Evolutionary conservation across 2,329 filamentous ascomycete genomes (phyloP).

Genomic region (Endocalyx cinctus): DNA sequence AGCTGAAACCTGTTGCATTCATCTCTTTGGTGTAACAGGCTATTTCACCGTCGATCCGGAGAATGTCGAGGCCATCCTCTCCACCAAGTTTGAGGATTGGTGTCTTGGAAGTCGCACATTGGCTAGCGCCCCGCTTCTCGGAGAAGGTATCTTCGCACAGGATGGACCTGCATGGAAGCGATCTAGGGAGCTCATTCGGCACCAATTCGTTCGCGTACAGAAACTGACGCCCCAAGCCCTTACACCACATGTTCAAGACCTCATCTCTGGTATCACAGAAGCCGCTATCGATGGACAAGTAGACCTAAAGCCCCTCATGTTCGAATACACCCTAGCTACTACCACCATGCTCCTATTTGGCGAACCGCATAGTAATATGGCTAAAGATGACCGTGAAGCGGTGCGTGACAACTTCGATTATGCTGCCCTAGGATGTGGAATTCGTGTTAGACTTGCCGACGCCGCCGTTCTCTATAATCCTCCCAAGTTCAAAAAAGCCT

Average conservation of each 20-base stretch:
- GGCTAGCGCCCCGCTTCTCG: slow-evolving; percentile 23
- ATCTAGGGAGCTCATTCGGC: slow-evolving; percentile 23
- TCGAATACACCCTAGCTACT: slow-evolving; percentile 17
- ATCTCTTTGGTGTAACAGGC: slow-evolving; percentile 9
- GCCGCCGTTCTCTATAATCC: slow-evolving; percentile 11
- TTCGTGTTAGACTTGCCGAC: slow-evolving; percentile 13
- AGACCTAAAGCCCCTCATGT: slow-evolving; percentile 19
- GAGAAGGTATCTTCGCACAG: slow-evolving; percentile 30
- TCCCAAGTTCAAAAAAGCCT: slow-evolving; percentile 8
- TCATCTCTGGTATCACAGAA: slow-evolving; percentile 1
- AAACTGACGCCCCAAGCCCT: slow-evolving; percentile 4
- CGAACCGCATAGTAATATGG: slow-evolving; percentile 15
- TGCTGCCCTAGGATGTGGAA: slow-evolving; percentile 8
- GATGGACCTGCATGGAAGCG: slow-evolving; percentile 29
- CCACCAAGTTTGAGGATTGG: slow-evolving; percentile 23
- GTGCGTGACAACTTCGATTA: slow-evolving; percentile 18
- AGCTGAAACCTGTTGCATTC: slow-evolving; percentile 9
- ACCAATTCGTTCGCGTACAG: slow-evolving; percentile 19
- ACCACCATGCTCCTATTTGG: slow-evolving; percentile 20
- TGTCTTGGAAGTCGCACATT: slow-evolving; percentile 19
- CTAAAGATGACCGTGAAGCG: slow-evolving; percentile 7
- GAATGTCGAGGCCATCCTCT: slow-evolving; percentile 25
- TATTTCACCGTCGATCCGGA: slow-evolving; percentile 18
- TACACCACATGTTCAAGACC: slow-evolving; percentile 1
- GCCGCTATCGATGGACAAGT: slow-evolving; percentile 6